A percentile compares a stretch with the other conserved stretches of the same genome.
Conservation (phyloP, 441 rosid genomes). For the Populus tomentosa region DNA sequence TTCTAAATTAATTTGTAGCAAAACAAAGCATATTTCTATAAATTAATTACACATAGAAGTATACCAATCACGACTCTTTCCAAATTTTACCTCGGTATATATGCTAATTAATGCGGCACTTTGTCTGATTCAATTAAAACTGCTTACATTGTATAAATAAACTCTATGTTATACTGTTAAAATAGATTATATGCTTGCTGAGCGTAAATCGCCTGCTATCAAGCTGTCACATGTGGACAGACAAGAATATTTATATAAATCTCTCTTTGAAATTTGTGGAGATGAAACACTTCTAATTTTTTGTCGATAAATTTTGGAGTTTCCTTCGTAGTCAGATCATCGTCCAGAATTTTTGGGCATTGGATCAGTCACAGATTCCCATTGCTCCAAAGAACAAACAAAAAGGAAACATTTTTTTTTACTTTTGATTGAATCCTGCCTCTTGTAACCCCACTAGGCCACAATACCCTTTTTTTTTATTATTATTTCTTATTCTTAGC, state of each 20-base stretch:
- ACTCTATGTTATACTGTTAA: not conserved
- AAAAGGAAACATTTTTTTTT: not conserved
- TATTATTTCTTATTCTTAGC: not conserved
- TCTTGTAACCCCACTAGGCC: not conserved
- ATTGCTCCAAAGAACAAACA: not conserved
- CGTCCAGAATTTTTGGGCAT: slow-evolving; percentile 23
- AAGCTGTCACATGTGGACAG: slow-evolving; percentile 33
- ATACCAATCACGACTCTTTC: too few relatives aligned
- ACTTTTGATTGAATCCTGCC: not conserved
- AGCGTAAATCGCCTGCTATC: slow-evolving; percentile 4
- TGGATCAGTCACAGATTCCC: slow-evolving; percentile 24
- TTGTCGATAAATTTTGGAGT: not conserved
- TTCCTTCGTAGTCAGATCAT: not conserved
- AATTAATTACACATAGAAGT: too few relatives aligned
- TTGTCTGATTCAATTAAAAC: too few relatives aligned
- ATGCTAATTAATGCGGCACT: too few relatives aligned
- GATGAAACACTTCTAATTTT: not conserved
- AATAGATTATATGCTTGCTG: not conserved
- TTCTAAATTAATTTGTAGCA: too few relatives aligned
- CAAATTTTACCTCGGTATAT: too few relatives aligned
- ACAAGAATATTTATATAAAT: not conserved
- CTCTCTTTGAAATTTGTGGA: slow-evolving; percentile 13
- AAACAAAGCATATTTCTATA: too few relatives aligned
- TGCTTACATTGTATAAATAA: not conserved
- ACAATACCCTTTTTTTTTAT: not conserved